phyloP scores from a whole-genome alignment of 2,329 filamentous ascomycete genomes.

The Xylaria sp. region DNA sequence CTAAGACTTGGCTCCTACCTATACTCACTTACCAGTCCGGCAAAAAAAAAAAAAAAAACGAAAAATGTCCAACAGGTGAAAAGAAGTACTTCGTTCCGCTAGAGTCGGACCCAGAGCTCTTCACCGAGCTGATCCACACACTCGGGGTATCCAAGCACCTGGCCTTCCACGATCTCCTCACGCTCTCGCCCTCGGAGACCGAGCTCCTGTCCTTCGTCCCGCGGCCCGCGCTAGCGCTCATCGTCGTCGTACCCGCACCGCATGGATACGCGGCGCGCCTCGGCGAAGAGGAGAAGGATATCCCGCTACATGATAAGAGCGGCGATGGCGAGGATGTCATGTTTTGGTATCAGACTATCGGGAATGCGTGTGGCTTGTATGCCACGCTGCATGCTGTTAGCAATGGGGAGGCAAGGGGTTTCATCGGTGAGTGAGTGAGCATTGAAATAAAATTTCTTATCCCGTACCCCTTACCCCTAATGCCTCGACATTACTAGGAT shows the following conservation, averaged over 20 bases:
- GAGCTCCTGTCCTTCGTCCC: constrained; percentile 20
- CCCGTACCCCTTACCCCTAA: no score
- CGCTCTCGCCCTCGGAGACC: constrained; percentile 19
- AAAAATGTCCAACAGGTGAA: constrained; percentile 10
- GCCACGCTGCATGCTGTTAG: constrained; percentile 26
- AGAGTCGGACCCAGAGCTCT: constrained; percentile 29
- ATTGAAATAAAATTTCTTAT: no score
- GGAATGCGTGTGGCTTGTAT: constrained; percentile 25
- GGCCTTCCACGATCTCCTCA: constrained; percentile 28
- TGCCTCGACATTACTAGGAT: no score
- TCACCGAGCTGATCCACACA: constrained; percentile 27
- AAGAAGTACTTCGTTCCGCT: constrained; percentile 30
- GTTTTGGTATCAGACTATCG: constrained; percentile 27
- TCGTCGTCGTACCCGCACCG: constrained; percentile 89
- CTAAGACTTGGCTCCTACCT: neutral
- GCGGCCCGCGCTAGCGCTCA: constrained; percentile 67
- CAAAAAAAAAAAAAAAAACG: neutral
- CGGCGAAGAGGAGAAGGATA: constrained; percentile 65
- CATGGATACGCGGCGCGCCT: constrained; percentile 75
- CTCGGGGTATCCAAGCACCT: constrained; percentile 25
- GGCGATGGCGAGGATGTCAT: constrained; percentile 43
- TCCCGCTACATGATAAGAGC: constrained; percentile 56
- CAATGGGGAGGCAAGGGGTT: constrained; percentile 22
- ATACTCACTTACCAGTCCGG: neutral
- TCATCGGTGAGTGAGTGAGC: constrained; percentile 34